These are phyloP conservation scores for Auriscalpium microsporum DNA, from an alignment of 768 basidiomycete species.

Conservation along the genomic window DNA sequence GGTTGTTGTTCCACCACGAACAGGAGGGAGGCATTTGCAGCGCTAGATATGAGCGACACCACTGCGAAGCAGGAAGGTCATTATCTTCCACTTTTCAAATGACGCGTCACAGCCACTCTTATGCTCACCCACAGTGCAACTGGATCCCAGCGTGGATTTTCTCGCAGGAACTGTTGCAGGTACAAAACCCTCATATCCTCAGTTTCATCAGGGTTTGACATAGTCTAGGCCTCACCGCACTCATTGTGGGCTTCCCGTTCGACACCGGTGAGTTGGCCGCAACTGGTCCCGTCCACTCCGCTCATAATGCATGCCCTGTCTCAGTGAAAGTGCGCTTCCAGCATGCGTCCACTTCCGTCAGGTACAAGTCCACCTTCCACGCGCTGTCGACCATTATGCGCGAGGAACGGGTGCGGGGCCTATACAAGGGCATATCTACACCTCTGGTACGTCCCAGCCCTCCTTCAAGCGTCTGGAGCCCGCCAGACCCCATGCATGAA, in stretches of 20 bases:
- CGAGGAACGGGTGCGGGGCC: slow-evolving; percentile 59
- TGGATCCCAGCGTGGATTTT: not conserved
- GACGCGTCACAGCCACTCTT: not conserved
- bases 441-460: slow-evolving; percentile 51
- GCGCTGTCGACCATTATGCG: slow-evolving; percentile 59
- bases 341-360: slow-evolving; percentile 45
- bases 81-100: not conserved
- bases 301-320: not conserved
- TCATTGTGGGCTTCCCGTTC: not conserved
- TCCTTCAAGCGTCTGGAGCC: not conserved
- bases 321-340: slow-evolving; percentile 79
- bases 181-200: not conserved
- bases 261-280: not conserved
- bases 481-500: too few relatives aligned
- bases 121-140: not conserved
- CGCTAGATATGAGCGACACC: not conserved
- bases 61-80: not conserved
- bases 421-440: slow-evolving; percentile 73
- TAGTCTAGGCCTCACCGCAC: not conserved
- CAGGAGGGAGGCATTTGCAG: too few relatives aligned
- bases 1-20: too few relatives aligned
- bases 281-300: not conserved
- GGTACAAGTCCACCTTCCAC: slow-evolving; percentile 56
- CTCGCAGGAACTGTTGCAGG: slow-evolving; percentile 1
- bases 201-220: not conserved